Evolutionary conservation across 1,284 basidiomycete genomes (phyloP).

Genomic region (Apiotrichum brassicae): DNA sequence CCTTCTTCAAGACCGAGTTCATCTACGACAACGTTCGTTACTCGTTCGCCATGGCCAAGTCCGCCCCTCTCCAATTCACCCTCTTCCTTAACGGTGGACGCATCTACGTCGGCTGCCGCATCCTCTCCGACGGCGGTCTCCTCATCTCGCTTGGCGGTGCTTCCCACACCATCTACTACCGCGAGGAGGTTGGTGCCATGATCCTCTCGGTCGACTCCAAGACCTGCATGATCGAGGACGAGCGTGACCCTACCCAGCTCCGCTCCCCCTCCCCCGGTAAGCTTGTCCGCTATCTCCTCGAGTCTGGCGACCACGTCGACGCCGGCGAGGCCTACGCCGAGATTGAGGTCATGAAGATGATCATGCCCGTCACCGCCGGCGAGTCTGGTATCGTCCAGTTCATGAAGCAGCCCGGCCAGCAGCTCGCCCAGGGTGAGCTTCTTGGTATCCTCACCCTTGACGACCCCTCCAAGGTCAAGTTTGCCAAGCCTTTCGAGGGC

Average conservation of each 20-base stretch:
- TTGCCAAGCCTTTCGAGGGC: constrained; percentile 96
- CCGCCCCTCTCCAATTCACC: constrained; percentile 81
- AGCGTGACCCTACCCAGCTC: constrained; percentile 97
- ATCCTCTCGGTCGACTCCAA: constrained; percentile 92
- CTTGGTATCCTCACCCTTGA: constrained; percentile 95
- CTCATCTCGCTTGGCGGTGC: constrained; percentile 86
- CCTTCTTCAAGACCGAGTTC: constrained; percentile 94
- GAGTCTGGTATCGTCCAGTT: constrained; percentile 95
- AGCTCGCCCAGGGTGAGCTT: constrained; percentile 94
- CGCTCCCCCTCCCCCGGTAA: constrained; percentile 96
- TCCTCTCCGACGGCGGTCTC: constrained; percentile 90
- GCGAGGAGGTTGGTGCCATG: constrained; percentile 93
- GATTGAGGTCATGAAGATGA: constrained; percentile 99
- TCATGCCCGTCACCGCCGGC: constrained; percentile 92
- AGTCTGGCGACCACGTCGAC: constrained; percentile 93
- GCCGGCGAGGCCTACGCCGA: constrained; percentile 97
- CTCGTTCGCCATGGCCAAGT: constrained; percentile 91
- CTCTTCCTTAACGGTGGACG: constrained; percentile 93
- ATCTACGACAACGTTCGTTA: constrained; percentile 96
- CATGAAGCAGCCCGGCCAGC: constrained; percentile 96
- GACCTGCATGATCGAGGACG: constrained; percentile 97
- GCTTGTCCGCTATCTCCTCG: constrained; percentile 88
- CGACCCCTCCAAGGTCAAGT: constrained; percentile 93
- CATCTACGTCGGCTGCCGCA: constrained; percentile 80
- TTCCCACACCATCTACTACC: constrained; percentile 97